These are phyloP conservation scores for Sungouiella thailandica DNA, from an alignment of 805 yeast genomes.

Conservation along the genomic window DNA sequence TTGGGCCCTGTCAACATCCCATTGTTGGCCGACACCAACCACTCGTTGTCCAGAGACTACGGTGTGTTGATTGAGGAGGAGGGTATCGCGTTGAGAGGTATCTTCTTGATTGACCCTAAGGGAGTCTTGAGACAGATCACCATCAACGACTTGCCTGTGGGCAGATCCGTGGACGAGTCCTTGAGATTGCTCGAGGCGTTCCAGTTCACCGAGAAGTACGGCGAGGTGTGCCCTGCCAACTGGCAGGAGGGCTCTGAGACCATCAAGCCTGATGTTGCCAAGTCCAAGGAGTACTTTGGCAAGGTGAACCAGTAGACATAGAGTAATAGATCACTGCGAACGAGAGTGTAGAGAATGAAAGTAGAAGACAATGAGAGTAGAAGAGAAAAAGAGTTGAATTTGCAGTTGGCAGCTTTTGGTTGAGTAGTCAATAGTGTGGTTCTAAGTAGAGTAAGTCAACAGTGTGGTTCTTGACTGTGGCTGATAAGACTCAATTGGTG, in stretches of 20 bases:
- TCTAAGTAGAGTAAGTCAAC: too few species aligned
- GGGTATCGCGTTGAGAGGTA: constrained; percentile 97
- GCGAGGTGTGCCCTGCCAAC: constrained; percentile 99
- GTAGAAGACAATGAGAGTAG: constrained; percentile 5
- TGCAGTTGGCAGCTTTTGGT: too few species aligned
- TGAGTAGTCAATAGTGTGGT: too few species aligned
- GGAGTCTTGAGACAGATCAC: constrained; percentile 94
- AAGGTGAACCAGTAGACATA: constrained; percentile 43
- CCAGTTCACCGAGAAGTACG: constrained; percentile 99
- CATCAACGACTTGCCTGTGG: constrained; percentile 98
- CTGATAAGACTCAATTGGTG: too few species aligned
- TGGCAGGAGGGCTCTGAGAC: constrained; percentile 89
- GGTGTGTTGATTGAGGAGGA: constrained; percentile 96
- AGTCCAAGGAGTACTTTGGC: constrained; percentile 24
- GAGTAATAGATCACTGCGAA: not conserved
- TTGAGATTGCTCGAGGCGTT: constrained; percentile 96
- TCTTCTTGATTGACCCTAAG: constrained; percentile 95
- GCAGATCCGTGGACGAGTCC: constrained; percentile 98
- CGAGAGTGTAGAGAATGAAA: not conserved
- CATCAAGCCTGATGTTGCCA: constrained; percentile 46
- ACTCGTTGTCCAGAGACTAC: constrained; percentile 88
- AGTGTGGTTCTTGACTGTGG: too few species aligned
- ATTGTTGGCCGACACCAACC: constrained; percentile 95
- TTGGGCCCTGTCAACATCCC: constrained; percentile 94
- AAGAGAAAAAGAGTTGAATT: too few species aligned